phyloP scores from a whole-genome alignment of 78 protist species.

The Paulinella micropora region DNA sequence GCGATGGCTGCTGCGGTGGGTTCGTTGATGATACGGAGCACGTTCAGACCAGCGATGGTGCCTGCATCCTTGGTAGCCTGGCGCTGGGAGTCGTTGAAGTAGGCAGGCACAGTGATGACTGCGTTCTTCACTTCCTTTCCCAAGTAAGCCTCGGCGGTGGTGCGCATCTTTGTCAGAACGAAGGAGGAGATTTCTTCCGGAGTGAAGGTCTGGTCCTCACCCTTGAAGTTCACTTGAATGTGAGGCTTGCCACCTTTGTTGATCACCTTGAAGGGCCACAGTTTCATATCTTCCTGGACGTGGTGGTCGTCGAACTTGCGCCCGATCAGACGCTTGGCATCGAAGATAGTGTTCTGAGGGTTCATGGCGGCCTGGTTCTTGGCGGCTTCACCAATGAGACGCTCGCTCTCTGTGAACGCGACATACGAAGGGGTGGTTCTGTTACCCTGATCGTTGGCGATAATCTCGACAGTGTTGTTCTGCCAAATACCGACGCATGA shows the following conservation, averaged over 20 bases:
- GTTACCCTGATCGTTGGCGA: slow-evolving; percentile 83
- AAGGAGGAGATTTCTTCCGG: slow-evolving; percentile 68
- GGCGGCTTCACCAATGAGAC: slow-evolving; percentile 60
- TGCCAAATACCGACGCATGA: slow-evolving; percentile 9
- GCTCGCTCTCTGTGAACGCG: slow-evolving; percentile 49
- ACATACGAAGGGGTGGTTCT: slow-evolving; percentile 72
- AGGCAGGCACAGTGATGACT: slow-evolving; percentile 67
- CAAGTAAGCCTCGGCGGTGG: slow-evolving; percentile 59
- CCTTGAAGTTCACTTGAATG: slow-evolving; percentile 67
- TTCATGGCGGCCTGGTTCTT: slow-evolving; percentile 39
- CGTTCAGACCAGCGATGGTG: slow-evolving; percentile 59
- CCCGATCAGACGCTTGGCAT: slow-evolving; percentile 69
- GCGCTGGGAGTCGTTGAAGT: slow-evolving; percentile 59
- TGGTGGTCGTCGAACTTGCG: slow-evolving; percentile 46
- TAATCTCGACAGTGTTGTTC: slow-evolving; percentile 58
- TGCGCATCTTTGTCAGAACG: slow-evolving; percentile 53
- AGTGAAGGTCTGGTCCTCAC: slow-evolving; percentile 58
- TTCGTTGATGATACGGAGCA: slow-evolving; percentile 86
- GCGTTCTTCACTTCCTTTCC: slow-evolving; percentile 56
- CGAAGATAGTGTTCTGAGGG: slow-evolving; percentile 59
- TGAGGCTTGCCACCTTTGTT: slow-evolving; percentile 64
- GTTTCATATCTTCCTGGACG: slow-evolving; percentile 72
- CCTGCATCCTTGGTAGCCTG: slow-evolving; percentile 93
- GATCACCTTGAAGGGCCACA: slow-evolving; percentile 79
- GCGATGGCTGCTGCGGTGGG: slow-evolving; percentile 94